A percentile compares a stretch with the other conserved stretches of the same genome.
Evolutionary conservation across 2,329 filamentous ascomycete genomes (phyloP).

Genomic region (Fusarium clavum): DNA sequence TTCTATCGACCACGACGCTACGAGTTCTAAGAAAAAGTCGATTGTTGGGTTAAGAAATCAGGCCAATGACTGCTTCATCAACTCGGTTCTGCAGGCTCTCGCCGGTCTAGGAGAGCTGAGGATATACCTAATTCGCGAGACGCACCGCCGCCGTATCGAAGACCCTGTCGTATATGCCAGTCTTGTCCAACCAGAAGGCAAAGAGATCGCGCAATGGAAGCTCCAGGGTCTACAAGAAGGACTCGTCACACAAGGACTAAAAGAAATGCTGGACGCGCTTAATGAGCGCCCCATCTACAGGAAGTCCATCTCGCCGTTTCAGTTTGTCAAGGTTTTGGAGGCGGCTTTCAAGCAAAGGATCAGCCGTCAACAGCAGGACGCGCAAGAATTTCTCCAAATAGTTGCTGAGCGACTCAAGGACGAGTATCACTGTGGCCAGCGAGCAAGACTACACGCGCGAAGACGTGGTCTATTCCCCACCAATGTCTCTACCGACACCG

Average conservation of each 20-base stretch:
- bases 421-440: constrained; percentile 88
- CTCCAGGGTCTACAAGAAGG: constrained; percentile 79
- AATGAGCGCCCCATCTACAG: constrained; percentile 94
- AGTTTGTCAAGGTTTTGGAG: constrained; percentile 86
- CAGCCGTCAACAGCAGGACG: constrained; percentile 95
- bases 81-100: constrained; percentile 92
- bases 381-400: constrained; percentile 95
- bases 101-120: constrained; percentile 91
- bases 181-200: constrained; percentile 63
- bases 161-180: constrained; percentile 79
- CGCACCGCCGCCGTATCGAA: constrained; percentile 84
- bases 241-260: constrained; percentile 85
- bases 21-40: constrained; percentile 77
- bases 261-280: constrained; percentile 90
- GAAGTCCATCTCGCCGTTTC: constrained; percentile 91
- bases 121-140: constrained; percentile 91
- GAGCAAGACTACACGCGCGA: constrained; percentile 72
- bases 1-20: constrained; percentile 86
- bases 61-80: constrained; percentile 97
- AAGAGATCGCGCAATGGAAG: constrained; percentile 67
- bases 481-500: constrained; percentile 16
- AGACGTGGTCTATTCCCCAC: constrained; percentile 43
- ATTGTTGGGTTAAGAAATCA: constrained; percentile 90
- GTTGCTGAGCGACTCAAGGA: constrained; percentile 92
- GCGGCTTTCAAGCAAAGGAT: constrained; percentile 89